Conservation (phyloP, 1,284 basidiomycete species). For the Earliella scabrosa region DNA sequence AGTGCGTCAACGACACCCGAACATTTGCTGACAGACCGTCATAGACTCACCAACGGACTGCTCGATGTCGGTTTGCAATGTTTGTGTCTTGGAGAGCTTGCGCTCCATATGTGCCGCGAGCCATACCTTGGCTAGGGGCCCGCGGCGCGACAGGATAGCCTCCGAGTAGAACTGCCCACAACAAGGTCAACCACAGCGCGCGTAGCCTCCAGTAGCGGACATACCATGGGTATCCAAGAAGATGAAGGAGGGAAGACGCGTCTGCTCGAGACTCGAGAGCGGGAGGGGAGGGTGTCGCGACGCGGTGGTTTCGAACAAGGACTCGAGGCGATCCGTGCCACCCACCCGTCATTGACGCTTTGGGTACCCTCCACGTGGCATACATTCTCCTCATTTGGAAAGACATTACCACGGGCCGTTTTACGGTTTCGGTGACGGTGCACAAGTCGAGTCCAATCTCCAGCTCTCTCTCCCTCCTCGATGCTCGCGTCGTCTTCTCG, state of each 20-base stretch:
- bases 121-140: slow-evolving; percentile 97
- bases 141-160: slow-evolving; percentile 90
- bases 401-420: slow-evolving; percentile 1
- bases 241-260: slow-evolving; percentile 18
- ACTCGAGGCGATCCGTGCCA: slow-evolving; percentile 8
- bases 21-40: too few species aligned
- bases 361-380: slow-evolving; percentile 13
- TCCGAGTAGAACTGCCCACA: slow-evolving; percentile 86
- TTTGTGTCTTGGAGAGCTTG: slow-evolving; percentile 95
- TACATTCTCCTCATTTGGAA: slow-evolving; percentile 6
- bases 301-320: slow-evolving; percentile 24
- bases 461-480: background rate
- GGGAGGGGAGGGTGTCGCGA: slow-evolving; percentile 22
- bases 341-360: slow-evolving; percentile 8
- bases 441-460: background rate
- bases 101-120: slow-evolving; percentile 98
- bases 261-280: slow-evolving; percentile 26
- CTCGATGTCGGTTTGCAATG: slow-evolving; percentile 92
- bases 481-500: slow-evolving; percentile 50
- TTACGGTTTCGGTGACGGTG: too few species aligned
- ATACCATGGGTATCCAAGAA: slow-evolving; percentile 32
- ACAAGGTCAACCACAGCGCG: background rate
- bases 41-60: slow-evolving; percentile 84
- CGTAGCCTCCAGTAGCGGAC: slow-evolving; percentile 33
- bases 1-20: background rate